Base-by-base conservation (phyloP, 805 yeast genomes). In the Pichia nanzhaoensis region DNA sequence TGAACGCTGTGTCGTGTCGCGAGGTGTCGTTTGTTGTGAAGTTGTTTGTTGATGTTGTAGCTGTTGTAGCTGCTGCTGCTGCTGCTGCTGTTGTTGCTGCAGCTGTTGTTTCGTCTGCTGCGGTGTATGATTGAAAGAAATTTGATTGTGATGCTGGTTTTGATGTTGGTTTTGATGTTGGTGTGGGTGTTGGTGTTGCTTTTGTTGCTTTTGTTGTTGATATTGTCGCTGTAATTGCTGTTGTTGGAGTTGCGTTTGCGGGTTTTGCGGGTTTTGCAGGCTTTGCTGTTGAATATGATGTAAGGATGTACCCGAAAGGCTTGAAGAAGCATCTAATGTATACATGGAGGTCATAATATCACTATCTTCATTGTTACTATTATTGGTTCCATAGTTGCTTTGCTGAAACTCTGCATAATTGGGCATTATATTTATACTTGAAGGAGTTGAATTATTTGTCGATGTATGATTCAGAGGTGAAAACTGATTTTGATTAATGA, bases 181-280 rank as follows among this genome's bases (percentile, higher is more conserved):
- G 32, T 47, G 48, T n/a, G 38, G 54, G 28, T 44, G 43, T 6
- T 41, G 53, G 39, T 47, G 39, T 18, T 41, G 43, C 22, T 40
- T 35, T n/a, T 20, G 35, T 33, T 40, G 43, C 22, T 24, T 47
- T 46, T 48, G 44, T 31, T 22, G 50, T 52, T 39, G 44, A 41
- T 52, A 21, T 44, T 45, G 51, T 16, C 28, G 50, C 3, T 33
- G 54, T 30, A 43, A 44, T 4, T 45, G 46, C 5, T 42, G 44
- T 28, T 38, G 41, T 21, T 31, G 45, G 6, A 27, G 37, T 7
- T 47, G 38, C 13, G 37, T 37, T 16, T 45, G 35, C 22, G 28
- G 45, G 21, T 30, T 47, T 24, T 24, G n/a, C n/a, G 17, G 3
- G 10, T 38, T 46, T 19, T 20, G 19, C 4, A 16, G n/a, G 7